Conservation (phyloP, 768 basidiomycete species). For the Lyophyllum semitale region DNA sequence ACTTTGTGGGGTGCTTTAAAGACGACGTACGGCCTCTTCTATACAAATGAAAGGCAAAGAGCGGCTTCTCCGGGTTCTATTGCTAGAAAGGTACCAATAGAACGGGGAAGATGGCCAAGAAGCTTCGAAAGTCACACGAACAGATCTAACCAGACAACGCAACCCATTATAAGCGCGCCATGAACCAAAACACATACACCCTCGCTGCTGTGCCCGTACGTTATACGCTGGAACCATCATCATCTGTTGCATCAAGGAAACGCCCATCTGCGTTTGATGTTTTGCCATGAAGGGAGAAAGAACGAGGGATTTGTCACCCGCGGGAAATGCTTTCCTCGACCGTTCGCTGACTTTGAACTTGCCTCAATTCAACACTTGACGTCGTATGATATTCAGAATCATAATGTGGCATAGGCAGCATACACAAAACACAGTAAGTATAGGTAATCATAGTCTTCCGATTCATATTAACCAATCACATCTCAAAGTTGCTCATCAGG, state of each 20-base stretch:
- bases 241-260: conserved; percentile 14
- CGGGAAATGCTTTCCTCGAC: conserved; percentile 30
- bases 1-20: conserved; percentile 46
- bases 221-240: conserved; percentile 12
- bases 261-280: conserved; percentile 14
- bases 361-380: not conserved
- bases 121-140: conserved; percentile 48
- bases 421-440: conserved; percentile 1
- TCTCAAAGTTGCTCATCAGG: not conserved
- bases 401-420: not conserved
- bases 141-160: conserved; percentile 14
- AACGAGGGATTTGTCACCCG: conserved; percentile 23
- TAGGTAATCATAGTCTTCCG: not conserved
- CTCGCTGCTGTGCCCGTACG: conserved; percentile 12
- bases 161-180: conserved; percentile 8
- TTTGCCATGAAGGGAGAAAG: conserved; percentile 1
- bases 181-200: conserved; percentile 4
- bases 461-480: not conserved
- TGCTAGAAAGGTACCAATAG: conserved; percentile 47
- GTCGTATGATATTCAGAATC: not conserved
- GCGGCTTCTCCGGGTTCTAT: conserved; percentile 58
- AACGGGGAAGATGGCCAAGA: conserved; percentile 45
- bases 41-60: conserved; percentile 52
- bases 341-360: conserved; percentile 33
- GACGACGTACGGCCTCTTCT: conserved; percentile 45